Percentiles rank a stretch among this genome's conserved stretches.
phyloP scores from a whole-genome alignment of 495 filamentous ascomycete species.

The Neurospora sp. region DNA sequence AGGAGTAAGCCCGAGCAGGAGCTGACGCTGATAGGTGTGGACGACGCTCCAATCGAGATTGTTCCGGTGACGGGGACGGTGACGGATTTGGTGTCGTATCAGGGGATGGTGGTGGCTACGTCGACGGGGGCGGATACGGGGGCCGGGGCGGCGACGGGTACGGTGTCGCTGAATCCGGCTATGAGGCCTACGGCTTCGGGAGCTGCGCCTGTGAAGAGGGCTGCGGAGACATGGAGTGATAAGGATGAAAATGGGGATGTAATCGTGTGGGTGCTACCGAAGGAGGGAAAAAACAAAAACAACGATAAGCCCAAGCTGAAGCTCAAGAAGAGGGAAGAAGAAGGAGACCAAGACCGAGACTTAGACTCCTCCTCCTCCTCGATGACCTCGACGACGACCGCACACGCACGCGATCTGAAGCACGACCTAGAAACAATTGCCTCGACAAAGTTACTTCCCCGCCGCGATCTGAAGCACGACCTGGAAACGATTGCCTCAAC shows the following conservation, averaged over 20 bases:
- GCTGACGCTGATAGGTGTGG: neutral
- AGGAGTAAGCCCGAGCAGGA: neutral
- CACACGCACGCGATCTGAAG: neutral
- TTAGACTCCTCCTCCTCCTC: neutral
- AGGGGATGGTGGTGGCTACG: neutral
- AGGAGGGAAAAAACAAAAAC: too few species aligned
- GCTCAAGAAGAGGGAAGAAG: neutral
- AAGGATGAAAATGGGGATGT: neutral
- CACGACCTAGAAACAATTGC: neutral
- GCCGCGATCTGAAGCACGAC: neutral
- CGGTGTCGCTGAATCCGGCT: neutral
- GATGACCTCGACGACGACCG: neutral
- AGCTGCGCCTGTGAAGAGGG: neutral
- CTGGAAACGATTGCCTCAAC: neutral
- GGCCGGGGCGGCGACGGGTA: neutral
- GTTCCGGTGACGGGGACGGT: neutral
- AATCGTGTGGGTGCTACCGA: too few species aligned
- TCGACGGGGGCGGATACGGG: neutral
- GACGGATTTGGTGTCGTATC: neutral
- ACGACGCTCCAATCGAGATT: neutral
- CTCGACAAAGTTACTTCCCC: neutral
- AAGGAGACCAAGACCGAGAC: neutral
- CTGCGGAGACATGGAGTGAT: neutral
- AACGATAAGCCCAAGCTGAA: neutral
- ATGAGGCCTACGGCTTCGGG: neutral